These are phyloP conservation scores for Camellia japonica DNA, from an alignment of 148 eudicot genomes.

Conservation along the genomic window DNA sequence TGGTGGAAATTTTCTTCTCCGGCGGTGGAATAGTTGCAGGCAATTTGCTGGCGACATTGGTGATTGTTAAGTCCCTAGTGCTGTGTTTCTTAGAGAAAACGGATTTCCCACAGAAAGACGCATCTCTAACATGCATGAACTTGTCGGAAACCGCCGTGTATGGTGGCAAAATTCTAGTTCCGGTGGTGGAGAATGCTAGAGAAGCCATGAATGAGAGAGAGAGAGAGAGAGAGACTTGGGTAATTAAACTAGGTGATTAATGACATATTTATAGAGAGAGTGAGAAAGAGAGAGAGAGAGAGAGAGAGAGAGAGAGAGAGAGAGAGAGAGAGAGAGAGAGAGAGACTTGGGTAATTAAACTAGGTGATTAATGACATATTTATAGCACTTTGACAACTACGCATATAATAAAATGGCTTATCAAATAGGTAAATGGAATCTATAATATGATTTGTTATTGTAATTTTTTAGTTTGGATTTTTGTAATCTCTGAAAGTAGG, in stretches of 20 bases:
- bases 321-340: too few relatives aligned
- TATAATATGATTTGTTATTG: too few relatives aligned
- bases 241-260: too few relatives aligned
- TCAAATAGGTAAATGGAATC: too few relatives aligned
- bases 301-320: not conserved
- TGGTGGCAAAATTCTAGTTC: slow-evolving; percentile 5
- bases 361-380: not conserved
- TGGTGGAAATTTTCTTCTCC: slow-evolving; percentile 17
- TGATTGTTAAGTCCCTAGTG: slow-evolving; percentile 13
- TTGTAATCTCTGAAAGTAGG: too few relatives aligned
- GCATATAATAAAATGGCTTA: not conserved
- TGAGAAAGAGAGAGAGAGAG: too few relatives aligned
- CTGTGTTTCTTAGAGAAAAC: slow-evolving; percentile 13
- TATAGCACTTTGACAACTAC: not conserved
- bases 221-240: too few relatives aligned
- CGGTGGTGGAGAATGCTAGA: slow-evolving; percentile 25
- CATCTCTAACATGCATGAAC: slow-evolving; percentile 10
- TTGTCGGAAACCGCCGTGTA: slow-evolving; percentile 6
- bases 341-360: not conserved
- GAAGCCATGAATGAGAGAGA: too few relatives aligned
- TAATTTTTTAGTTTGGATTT: too few relatives aligned
- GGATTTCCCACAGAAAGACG: slow-evolving; percentile 10
- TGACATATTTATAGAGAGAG: too few relatives aligned
- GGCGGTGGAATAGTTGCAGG: slow-evolving; percentile 27
- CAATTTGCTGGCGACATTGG: slow-evolving; percentile 45